Conservation (phyloP, 2,329 filamentous ascomycete species). For the Fusarium irregulare region DNA sequence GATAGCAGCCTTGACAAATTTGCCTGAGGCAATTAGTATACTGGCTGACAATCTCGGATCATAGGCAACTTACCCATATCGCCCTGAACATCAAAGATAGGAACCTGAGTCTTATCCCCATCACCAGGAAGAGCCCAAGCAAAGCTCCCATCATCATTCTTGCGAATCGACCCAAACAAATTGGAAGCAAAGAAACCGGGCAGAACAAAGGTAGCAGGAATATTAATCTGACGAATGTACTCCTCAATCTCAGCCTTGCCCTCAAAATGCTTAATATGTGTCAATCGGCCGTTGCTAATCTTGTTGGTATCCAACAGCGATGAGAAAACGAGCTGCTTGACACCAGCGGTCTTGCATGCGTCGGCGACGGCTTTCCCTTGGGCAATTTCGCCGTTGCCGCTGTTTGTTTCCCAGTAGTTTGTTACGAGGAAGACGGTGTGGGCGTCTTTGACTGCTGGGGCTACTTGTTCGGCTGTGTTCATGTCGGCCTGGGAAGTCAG, state of each 20-base stretch:
- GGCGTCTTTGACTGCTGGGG: constrained; percentile 54
- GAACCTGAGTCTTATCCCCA: constrained; percentile 49
- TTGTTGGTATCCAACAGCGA: constrained; percentile 56
- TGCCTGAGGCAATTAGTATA: too few relatives aligned
- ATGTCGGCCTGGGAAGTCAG: constrained; percentile 54
- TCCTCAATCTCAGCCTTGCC: constrained; percentile 65
- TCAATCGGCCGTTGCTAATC: constrained; percentile 52
- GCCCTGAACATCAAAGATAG: constrained; percentile 51
- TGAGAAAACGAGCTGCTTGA: constrained; percentile 60
- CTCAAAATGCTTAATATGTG: constrained; percentile 63
- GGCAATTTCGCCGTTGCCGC: constrained; percentile 52
- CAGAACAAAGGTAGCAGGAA: constrained; percentile 64
- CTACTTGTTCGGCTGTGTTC: constrained; percentile 50
- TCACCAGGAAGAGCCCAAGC: constrained; percentile 46
- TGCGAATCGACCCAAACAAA: constrained; percentile 45
- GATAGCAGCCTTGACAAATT: constrained; percentile 52
- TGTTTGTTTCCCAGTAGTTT: constrained; percentile 53
- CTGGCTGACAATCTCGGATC: too few relatives aligned
- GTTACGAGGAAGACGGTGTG: constrained; percentile 58
- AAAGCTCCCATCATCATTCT: constrained; percentile 48
- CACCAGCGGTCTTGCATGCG: constrained; percentile 56
- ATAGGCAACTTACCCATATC: constrained; percentile 59
- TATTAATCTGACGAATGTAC: constrained; percentile 63
- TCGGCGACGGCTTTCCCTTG: constrained; percentile 61
- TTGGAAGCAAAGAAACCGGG: constrained; percentile 68